phyloP scores from a whole-genome alignment of 306 rosid genomes.

The Nissolia schottii region DNA sequence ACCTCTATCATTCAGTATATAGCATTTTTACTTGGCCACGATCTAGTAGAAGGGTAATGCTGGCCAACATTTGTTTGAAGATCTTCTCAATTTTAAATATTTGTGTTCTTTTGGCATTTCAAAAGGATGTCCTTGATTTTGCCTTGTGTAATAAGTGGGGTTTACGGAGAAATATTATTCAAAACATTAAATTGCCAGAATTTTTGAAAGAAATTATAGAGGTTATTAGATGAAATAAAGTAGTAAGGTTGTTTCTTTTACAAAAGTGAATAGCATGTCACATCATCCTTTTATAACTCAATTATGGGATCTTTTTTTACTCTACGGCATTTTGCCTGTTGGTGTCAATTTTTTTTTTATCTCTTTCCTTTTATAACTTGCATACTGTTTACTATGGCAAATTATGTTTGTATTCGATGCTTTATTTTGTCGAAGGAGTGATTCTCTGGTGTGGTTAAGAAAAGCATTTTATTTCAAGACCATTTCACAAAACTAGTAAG shows the following conservation, averaged over 20 bases:
- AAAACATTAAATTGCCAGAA: no score
- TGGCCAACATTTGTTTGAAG: neutral
- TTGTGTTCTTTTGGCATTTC: constrained; percentile 1
- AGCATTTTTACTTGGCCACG: neutral
- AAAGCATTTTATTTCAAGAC: neutral
- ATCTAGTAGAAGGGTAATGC: neutral
- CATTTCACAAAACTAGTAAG: neutral
- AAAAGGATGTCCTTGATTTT: neutral
- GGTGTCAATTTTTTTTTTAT: no score
- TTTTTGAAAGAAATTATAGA: no score
- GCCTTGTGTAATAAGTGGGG: neutral
- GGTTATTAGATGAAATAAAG: no score
- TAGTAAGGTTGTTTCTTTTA: no score
- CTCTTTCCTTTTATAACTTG: neutral
- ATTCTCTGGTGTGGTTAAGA: neutral
- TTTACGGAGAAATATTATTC: no score
- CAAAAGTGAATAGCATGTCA: no score
- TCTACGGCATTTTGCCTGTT: no score
- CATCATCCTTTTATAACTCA: no score
- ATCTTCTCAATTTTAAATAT: neutral
- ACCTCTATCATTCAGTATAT: neutral
- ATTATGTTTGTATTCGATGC: neutral
- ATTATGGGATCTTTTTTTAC: no score
- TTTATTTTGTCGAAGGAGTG: neutral
- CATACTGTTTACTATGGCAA: neutral